Base-by-base conservation (phyloP, 805 yeast species). In the Yueomyces sinensis region DNA sequence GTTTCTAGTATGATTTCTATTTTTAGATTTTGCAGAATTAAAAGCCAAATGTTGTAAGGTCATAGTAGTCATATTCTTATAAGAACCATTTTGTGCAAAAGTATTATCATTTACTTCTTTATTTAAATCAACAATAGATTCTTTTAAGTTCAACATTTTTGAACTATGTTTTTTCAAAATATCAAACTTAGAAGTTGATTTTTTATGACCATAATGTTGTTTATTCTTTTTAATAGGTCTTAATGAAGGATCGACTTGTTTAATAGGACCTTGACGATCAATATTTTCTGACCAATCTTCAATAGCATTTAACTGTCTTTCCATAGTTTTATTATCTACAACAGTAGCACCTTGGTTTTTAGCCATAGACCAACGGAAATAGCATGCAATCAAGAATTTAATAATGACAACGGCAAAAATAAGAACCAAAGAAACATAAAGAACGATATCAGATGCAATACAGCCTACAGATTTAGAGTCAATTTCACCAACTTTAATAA, bases 381-480 rank as follows among this genome's bases (percentile, higher is more conserved):
- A 83, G 51, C 89, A 77, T 0, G 98, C 96, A 54, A 89, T 65
- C 13, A 80, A 37, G 47, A 91, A 91, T 59, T 87, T 87, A 30
- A 66, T 65, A 34, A 76, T 50, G 17, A 86, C 94, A 35, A 91
- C 72, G 2, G 93, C 70, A 38, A 91, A 64, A 47, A 91, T 87
- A 52, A 91, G 84, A 9, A 81, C 77, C 48, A 91, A 67, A 1
- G 96, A 82, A 5, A 80, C 69, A 46, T 74, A 73, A 40, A 91
- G 68, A 1, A 91, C 95, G 28, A 87, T 75, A 36, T 75, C 63
- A 0, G 96, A 84, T 0, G 95, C 94, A 50, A 91, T 76, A 61
- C 98, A 91, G 5, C 98, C 98, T 48, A 91, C 74, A 5, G 94
- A 76, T 27, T 82, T 82, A 2, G 87, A 74, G 52, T 91, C 97